Percentiles rank a stretch among this genome's conserved stretches.
Conservation (phyloP, 805 yeast species). For the Pichia californica region DNA sequence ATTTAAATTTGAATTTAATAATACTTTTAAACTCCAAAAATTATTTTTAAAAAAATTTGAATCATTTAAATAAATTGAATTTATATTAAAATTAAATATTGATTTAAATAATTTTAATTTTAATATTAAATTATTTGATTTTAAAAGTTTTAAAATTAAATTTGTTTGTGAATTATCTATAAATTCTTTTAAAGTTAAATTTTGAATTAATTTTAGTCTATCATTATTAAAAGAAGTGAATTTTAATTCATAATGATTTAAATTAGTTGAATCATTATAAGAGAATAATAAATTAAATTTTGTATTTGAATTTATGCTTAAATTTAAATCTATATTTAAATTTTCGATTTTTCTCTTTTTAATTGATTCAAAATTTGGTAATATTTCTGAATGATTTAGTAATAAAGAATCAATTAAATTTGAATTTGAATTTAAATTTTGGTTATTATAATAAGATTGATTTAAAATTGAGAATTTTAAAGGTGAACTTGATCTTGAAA, state of each 20-base stretch:
- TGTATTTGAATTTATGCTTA: neutral
- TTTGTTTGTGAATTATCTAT: neutral
- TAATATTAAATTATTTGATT: neutral
- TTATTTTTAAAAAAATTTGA: neutral
- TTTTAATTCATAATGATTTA: neutral
- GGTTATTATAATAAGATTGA: neutral
- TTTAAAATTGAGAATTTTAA: neutral
- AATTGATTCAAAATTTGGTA: neutral
- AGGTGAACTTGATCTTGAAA: slow-evolving; percentile 5
- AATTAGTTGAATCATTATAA: neutral
- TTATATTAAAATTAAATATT: slow-evolving; percentile 1
- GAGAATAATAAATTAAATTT: neutral
- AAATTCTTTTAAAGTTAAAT: slow-evolving; percentile 1
- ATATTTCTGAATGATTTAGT: too few relatives aligned
- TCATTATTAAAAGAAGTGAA: neutral
- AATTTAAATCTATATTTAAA: neutral
- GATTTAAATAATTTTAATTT: slow-evolving; percentile 7
- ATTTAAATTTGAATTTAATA: neutral
- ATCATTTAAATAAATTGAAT: neutral
- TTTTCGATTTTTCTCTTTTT: neutral
- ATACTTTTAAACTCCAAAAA: neutral
- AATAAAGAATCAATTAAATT: slow-evolving; percentile 1
- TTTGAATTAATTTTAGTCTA: neutral
- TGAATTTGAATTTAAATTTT: neutral
- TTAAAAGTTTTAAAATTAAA: slow-evolving; percentile 1